phyloP scores from a whole-genome alignment of 495 filamentous ascomycete species.

The Penicillium nucicola region DNA sequence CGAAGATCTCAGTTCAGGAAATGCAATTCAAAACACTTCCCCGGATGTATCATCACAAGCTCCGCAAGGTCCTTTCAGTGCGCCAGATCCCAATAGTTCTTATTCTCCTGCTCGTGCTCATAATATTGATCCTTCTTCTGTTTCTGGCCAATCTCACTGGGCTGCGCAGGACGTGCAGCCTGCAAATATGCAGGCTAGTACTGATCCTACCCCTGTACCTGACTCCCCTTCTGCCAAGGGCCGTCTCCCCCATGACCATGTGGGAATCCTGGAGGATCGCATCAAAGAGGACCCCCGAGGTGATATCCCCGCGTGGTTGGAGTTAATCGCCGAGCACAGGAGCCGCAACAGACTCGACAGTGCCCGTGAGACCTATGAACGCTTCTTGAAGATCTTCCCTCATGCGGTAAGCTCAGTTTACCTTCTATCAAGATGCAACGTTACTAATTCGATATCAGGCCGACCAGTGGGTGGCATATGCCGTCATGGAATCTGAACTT shows the following conservation, averaged over 20 bases:
- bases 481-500: slow-evolving; percentile 80
- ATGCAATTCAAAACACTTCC: slow-evolving; percentile 57
- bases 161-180: slow-evolving; percentile 36
- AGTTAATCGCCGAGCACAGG: slow-evolving; percentile 80
- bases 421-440: slow-evolving; percentile 1
- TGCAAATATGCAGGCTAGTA: slow-evolving; percentile 37
- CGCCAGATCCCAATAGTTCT: slow-evolving; percentile 53
- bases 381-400: slow-evolving; percentile 84
- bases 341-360: slow-evolving; percentile 78
- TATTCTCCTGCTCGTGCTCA: slow-evolving; percentile 47
- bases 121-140: slow-evolving; percentile 45
- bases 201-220: slow-evolving; percentile 35
- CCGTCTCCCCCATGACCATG: slow-evolving; percentile 70
- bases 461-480: slow-evolving; percentile 82
- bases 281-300: slow-evolving; percentile 88
- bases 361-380: slow-evolving; percentile 74
- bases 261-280: slow-evolving; percentile 85
- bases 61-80: slow-evolving; percentile 51
- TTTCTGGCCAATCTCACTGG: slow-evolving; percentile 41
- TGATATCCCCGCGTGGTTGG: slow-evolving; percentile 85
- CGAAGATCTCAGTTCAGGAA: slow-evolving; percentile 52
- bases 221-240: slow-evolving; percentile 45
- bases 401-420: slow-evolving; percentile 67
- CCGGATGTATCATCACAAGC: slow-evolving; percentile 56
- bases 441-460: slow-evolving; percentile 55